These are phyloP conservation scores for Epithemia pelagica DNA, from an alignment of 108 stramenopile species.

Conservation along the genomic window DNA sequence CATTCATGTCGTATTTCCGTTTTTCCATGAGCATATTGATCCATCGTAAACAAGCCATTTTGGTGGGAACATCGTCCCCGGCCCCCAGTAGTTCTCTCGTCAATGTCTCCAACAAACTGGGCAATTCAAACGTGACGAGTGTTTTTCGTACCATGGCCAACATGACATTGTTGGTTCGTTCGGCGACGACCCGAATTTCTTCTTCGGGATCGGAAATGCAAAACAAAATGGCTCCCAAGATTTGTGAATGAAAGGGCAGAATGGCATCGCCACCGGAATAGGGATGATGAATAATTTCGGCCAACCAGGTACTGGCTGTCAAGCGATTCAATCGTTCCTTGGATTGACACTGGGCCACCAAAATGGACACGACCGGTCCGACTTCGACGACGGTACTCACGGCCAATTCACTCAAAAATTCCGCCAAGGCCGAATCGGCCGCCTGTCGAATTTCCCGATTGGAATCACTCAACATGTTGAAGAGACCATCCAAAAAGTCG, in stretches of 20 bases:
- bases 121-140: constrained; percentile 65
- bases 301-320: constrained; percentile 93
- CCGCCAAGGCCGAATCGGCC: constrained; percentile 78
- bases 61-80: constrained; percentile 85
- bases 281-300: constrained; percentile 89
- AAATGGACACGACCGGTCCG: constrained; percentile 92
- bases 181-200: constrained; percentile 87
- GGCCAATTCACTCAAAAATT: constrained; percentile 88
- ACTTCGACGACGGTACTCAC: constrained; percentile 82
- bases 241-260: constrained; percentile 84
- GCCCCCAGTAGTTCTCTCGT: constrained; percentile 77
- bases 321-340: constrained; percentile 89
- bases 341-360: constrained; percentile 90
- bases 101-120: constrained; percentile 81
- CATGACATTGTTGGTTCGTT: constrained; percentile 83
- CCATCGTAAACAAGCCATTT: constrained; percentile 91
- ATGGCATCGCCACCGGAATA: constrained; percentile 88
- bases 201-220: constrained; percentile 89
- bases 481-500: constrained; percentile 94
- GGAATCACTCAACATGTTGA: constrained; percentile 96
- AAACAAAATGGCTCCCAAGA: constrained; percentile 86
- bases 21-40: constrained; percentile 98
- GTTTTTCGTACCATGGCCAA: constrained; percentile 78
- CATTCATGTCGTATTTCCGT: constrained; percentile 84
- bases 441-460: constrained; percentile 93